Evolutionary conservation across 495 filamentous ascomycete genomes (phyloP).

Genomic region (Mytilinidion resinicola): DNA sequence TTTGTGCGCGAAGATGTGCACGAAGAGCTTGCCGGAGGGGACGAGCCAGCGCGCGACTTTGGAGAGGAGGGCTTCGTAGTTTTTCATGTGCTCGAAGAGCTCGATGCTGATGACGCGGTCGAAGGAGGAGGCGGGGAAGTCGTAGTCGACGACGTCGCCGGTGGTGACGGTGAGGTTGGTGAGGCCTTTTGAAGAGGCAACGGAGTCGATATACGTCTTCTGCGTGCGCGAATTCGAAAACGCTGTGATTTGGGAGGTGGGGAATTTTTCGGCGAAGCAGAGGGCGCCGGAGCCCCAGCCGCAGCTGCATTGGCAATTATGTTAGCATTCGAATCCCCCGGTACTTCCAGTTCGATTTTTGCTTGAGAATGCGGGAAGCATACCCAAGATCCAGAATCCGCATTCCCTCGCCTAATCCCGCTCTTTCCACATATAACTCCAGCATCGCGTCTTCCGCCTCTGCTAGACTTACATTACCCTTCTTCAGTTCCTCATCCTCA

Average conservation of each 20-base stretch:
- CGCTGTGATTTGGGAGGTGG: constrained; percentile 51
- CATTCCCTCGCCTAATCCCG: constrained; percentile 51
- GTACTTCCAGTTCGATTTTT: too few species aligned
- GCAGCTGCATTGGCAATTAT: constrained; percentile 38
- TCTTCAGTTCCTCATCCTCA: constrained; percentile 26
- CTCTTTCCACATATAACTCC: constrained; percentile 50
- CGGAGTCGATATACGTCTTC: constrained; percentile 55
- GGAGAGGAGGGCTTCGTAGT: constrained; percentile 57
- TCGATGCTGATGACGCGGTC: constrained; percentile 60
- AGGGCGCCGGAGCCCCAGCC: constrained; percentile 60
- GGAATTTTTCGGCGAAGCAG: constrained; percentile 55
- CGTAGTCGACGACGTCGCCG: constrained; percentile 53
- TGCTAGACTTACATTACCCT: constrained; percentile 48
- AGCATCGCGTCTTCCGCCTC: constrained; percentile 63
- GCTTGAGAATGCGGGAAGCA: not conserved
- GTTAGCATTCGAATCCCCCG: not conserved
- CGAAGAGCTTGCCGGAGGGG: constrained; percentile 56
- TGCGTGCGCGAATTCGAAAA: constrained; percentile 61
- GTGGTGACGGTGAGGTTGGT: constrained; percentile 54
- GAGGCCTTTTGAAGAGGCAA: constrained; percentile 48
- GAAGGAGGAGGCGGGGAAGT: constrained; percentile 48
- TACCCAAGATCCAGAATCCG: constrained; percentile 58
- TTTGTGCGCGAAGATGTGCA: constrained; percentile 57
- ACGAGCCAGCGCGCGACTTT: constrained; percentile 52
- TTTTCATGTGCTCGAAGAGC: constrained; percentile 71